A percentile compares a stretch with the other conserved stretches of the same genome.
phyloP scores from a whole-genome alignment of 192 early-diverging fungal genomes.

The Coemansia sp. region DNA sequence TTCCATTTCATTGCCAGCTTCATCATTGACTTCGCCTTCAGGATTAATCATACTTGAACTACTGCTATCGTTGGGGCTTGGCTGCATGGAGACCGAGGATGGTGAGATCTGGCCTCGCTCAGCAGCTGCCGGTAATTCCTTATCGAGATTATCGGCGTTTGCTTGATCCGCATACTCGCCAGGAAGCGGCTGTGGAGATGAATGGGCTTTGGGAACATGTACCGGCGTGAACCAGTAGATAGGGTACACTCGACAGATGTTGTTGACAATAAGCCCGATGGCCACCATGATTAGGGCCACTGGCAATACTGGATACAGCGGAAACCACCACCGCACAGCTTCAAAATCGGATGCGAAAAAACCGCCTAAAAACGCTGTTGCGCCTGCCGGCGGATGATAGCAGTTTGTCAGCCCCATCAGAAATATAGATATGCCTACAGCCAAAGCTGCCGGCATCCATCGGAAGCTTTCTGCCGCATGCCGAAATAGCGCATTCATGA shows the following conservation, averaged over 20 bases:
- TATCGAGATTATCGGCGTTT: no score
- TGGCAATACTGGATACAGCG: constrained; percentile 42
- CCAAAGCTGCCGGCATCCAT: constrained; percentile 46
- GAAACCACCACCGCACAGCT: constrained; percentile 50
- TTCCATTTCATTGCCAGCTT: constrained; percentile 24
- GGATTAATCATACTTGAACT: neutral
- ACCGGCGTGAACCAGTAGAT: constrained; percentile 47
- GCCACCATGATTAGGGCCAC: constrained; percentile 34
- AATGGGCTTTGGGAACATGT: constrained; percentile 6
- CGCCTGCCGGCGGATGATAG: constrained; percentile 52
- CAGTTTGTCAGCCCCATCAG: constrained; percentile 48
- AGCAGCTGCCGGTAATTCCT: no score
- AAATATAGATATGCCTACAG: constrained; percentile 38
- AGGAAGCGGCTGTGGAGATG: neutral
- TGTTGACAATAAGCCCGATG: constrained; percentile 37
- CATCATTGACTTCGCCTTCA: constrained; percentile 13
- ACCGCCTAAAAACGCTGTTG: constrained; percentile 42
- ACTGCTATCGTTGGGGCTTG: neutral
- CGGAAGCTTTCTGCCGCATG: constrained; percentile 25
- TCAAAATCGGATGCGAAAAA: constrained; percentile 18
- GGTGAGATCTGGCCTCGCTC: neutral
- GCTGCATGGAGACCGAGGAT: neutral
- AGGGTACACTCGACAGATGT: constrained; percentile 40
- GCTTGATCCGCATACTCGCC: neutral
- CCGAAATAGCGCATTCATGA: constrained; percentile 40